Conservation (phyloP, 805 yeast species). For the Candida fluviatilis region DNA sequence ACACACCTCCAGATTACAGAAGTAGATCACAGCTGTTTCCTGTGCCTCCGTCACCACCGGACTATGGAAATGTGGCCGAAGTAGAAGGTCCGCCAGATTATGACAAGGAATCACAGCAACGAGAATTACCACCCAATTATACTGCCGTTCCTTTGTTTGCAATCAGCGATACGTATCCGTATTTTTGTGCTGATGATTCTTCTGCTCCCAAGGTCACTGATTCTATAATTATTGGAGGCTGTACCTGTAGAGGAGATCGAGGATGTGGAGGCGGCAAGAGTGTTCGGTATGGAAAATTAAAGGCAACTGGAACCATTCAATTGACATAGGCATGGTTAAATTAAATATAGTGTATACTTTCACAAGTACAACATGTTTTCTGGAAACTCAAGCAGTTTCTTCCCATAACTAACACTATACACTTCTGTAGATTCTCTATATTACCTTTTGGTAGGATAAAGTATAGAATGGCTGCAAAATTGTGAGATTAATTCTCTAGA, state of each 20-base stretch:
- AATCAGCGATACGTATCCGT: slow-evolving; percentile 2
- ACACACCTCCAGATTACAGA: slow-evolving; percentile 1
- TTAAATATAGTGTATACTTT: too few species aligned
- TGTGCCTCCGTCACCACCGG: slow-evolving; percentile 2
- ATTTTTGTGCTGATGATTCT: slow-evolving; percentile 1
- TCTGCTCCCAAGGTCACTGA: slow-evolving; percentile 1
- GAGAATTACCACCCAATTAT: slow-evolving; percentile 3
- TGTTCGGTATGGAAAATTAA: not conserved
- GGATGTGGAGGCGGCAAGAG: slow-evolving; percentile 5
- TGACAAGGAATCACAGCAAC: slow-evolving; percentile 1
- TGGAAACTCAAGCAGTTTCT: too few species aligned
- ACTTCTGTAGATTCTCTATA: too few species aligned
- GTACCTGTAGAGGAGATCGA: slow-evolving; percentile 3
- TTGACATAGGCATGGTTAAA: too few species aligned
- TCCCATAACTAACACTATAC: too few species aligned
- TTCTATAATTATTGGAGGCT: slow-evolving; percentile 1
- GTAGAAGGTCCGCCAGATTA: slow-evolving; percentile 2
- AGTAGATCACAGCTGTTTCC: not conserved
- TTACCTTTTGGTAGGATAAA: too few species aligned
- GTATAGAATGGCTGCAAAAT: too few species aligned
- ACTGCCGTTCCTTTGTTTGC: slow-evolving; percentile 3
- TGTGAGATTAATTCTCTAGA: too few species aligned
- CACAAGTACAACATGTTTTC: too few species aligned
- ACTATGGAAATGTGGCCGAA: not conserved
- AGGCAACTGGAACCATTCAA: not conserved